Evolutionary conservation across 1,284 basidiomycete species (phyloP).

Genomic region (Naganishia cerealis): DNA sequence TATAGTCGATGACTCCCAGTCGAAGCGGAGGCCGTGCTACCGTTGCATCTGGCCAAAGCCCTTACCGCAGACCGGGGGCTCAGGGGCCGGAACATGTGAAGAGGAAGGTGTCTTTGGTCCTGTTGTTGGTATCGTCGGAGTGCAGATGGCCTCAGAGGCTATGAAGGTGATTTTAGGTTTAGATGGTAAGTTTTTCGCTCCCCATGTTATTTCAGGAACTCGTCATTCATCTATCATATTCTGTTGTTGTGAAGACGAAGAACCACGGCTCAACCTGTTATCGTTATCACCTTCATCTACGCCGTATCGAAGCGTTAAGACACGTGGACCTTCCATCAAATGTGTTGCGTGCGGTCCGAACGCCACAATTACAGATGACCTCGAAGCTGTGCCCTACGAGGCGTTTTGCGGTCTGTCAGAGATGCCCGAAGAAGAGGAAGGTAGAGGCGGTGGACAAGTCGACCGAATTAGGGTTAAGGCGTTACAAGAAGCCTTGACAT

Average conservation of each 20-base stretch:
- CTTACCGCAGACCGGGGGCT: constrained; percentile 63
- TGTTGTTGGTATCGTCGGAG: constrained; percentile 87
- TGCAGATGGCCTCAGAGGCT: constrained; percentile 84
- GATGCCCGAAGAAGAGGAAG: constrained; percentile 13
- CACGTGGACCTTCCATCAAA: constrained; percentile 61
- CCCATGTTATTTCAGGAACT: neutral
- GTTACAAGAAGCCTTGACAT: neutral
- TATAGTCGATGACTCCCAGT: constrained; percentile 39
- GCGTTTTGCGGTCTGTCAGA: constrained; percentile 67
- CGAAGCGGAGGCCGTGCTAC: constrained; percentile 75
- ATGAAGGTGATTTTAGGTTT: constrained; percentile 76
- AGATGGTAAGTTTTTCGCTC: constrained; percentile 60
- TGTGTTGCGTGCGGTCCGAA: constrained; percentile 46
- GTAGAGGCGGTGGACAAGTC: constrained; percentile 42
- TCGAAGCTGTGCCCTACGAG: constrained; percentile 63
- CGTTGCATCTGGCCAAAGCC: constrained; percentile 82
- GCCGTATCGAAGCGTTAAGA: constrained; percentile 77
- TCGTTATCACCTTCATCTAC: constrained; percentile 69
- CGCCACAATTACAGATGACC: constrained; percentile 39
- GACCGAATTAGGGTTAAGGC: constrained; percentile 41
- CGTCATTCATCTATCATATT: neutral
- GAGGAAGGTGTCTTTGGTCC: constrained; percentile 88
- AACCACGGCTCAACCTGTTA: constrained; percentile 64
- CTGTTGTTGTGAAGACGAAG: constrained; percentile 40
- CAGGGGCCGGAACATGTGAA: constrained; percentile 69